A percentile compares a stretch with the other conserved stretches of the same genome.
phyloP scores from a whole-genome alignment of 75 land plant species.

The Larix kaempferi region DNA sequence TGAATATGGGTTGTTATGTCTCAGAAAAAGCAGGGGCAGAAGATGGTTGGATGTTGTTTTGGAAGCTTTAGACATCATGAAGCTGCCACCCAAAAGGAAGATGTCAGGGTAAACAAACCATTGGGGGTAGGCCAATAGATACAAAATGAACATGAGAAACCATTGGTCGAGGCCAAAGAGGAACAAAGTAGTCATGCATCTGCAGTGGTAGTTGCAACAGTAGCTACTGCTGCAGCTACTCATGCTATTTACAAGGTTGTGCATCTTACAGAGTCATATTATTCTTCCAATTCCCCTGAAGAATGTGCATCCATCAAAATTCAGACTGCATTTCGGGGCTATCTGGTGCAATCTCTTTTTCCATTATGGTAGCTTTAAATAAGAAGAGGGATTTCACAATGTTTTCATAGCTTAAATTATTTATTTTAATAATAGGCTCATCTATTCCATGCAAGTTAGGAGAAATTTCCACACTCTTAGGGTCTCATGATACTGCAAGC shows the following conservation, averaged over 20 bases:
- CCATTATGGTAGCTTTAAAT: background rate
- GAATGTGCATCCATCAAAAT: constrained; percentile 67
- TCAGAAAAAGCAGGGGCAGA: background rate
- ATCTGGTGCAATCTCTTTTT: constrained; percentile 43
- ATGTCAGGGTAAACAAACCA: background rate
- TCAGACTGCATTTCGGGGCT: constrained; percentile 85
- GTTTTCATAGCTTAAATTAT: background rate
- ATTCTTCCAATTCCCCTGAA: constrained; percentile 9
- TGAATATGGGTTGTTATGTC: background rate
- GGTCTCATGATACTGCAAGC: constrained; percentile 2
- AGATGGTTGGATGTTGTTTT: background rate
- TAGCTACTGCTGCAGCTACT: constrained; percentile 61
- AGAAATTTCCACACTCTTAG: background rate
- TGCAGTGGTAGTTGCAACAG: constrained; percentile 54
- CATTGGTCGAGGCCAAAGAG: constrained; percentile 8
- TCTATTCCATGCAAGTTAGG: constrained; percentile 1
- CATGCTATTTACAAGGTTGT: constrained; percentile 56
- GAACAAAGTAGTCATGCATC: constrained; percentile 41
- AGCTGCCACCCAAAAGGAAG: background rate
- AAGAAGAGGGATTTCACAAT: background rate
- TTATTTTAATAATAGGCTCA: background rate
- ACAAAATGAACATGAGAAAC: background rate
- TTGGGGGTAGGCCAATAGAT: background rate
- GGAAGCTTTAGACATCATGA: background rate
- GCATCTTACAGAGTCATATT: constrained; percentile 35